These are phyloP conservation scores for Cercospora beticola DNA, from an alignment of 2,329 filamentous ascomycete genomes.

Conservation along the genomic window DNA sequence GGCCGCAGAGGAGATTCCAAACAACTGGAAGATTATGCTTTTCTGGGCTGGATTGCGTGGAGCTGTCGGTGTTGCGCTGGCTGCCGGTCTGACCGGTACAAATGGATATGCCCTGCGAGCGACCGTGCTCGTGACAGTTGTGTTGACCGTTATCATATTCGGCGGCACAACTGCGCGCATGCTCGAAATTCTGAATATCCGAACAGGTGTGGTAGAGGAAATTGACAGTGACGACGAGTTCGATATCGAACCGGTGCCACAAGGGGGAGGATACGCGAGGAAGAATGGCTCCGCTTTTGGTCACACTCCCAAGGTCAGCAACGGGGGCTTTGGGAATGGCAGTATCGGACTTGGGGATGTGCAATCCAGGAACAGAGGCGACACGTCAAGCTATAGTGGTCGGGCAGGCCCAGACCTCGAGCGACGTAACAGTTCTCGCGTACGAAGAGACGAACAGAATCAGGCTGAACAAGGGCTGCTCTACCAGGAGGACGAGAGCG, in stretches of 20 bases:
- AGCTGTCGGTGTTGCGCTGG: conserved; percentile 91
- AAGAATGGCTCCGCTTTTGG: conserved; percentile 75
- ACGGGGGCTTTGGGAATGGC: conserved; percentile 47
- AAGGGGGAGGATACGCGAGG: conserved; percentile 68
- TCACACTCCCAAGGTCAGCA: conserved; percentile 65
- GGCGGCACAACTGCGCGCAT: conserved; percentile 95
- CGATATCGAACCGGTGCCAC: conserved; percentile 74
- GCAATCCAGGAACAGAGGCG: conserved; percentile 40
- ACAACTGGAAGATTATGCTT: conserved; percentile 98
- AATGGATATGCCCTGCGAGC: conserved; percentile 78
- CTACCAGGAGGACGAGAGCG: conserved; percentile 46
- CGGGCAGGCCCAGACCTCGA: conserved; percentile 42
- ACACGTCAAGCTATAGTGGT: conserved; percentile 57
- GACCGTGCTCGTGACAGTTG: conserved; percentile 95
- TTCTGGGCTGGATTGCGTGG: conserved; percentile 97
- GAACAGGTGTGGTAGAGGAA: conserved; percentile 93
- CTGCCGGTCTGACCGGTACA: conserved; percentile 75
- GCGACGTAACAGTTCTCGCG: conserved; percentile 55
- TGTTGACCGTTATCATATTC: conserved; percentile 97
- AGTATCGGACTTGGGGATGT: conserved; percentile 34
- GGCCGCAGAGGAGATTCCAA: conserved; percentile 82
- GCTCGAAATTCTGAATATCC: conserved; percentile 95
- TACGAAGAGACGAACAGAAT: conserved; percentile 42
- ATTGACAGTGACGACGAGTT: conserved; percentile 98
- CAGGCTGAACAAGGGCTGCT: conserved; percentile 57